A percentile compares a stretch with the other conserved stretches of the same genome.
Evolutionary conservation across 805 yeast species (phyloP).

Genomic region (Lipomyces anomalus): DNA sequence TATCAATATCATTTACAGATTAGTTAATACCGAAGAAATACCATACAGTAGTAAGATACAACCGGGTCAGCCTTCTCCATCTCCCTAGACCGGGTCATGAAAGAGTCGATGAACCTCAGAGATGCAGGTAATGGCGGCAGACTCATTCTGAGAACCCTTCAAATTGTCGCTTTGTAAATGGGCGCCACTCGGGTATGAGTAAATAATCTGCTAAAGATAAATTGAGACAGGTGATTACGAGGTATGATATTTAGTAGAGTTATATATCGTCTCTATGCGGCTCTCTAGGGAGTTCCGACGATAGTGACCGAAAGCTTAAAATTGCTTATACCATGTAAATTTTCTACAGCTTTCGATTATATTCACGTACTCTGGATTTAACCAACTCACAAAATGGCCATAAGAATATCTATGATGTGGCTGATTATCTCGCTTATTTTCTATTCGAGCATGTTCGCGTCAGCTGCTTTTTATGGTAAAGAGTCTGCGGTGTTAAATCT

Average conservation of each 20-base stretch:
- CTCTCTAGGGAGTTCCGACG: no score
- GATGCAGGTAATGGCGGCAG: conserved; percentile 12
- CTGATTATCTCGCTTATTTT: neutral
- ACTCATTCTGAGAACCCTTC: neutral
- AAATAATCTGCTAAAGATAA: no score
- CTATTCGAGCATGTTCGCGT: no score
- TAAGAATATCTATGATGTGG: neutral
- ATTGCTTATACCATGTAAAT: no score
- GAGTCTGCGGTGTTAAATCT: conserved; percentile 50
- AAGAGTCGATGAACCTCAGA: conserved; percentile 39
- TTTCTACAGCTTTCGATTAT: no score
- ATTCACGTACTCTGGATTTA: neutral
- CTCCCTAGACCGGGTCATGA: conserved; percentile 53
- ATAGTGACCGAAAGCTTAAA: no score
- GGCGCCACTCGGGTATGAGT: no score
- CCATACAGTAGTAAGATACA: conserved; percentile 63
- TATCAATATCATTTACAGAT: conserved; percentile 2
- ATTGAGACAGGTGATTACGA: no score
- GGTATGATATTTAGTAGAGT: no score
- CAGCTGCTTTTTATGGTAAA: conserved; percentile 37
- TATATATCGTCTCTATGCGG: no score
- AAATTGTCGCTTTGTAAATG: no score
- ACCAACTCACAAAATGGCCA: neutral
- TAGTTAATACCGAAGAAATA: neutral
- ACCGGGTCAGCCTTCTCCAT: conserved; percentile 54